Evolutionary conservation across 2,329 filamentous ascomycete species (phyloP).

Genomic region (Fusarium pininemorale): DNA sequence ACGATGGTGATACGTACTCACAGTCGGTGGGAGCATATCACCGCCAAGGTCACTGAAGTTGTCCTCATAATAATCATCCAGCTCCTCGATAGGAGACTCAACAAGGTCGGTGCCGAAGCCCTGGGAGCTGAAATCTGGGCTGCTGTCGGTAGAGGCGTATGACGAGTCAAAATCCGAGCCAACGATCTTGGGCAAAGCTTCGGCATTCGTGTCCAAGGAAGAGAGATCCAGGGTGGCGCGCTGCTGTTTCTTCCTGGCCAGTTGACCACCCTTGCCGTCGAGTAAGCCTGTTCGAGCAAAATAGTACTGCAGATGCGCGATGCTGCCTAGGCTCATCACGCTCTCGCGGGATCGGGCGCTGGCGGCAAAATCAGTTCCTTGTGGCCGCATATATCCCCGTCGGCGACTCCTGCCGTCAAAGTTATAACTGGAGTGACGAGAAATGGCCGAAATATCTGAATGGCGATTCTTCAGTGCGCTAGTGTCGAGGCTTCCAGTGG

Average conservation of each 20-base stretch:
- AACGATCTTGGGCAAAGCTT: constrained; percentile 49
- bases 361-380: constrained; percentile 87
- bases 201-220: constrained; percentile 52
- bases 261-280: constrained; percentile 89
- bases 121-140: constrained; percentile 61
- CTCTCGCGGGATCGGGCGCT: constrained; percentile 92
- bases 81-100: constrained; percentile 60
- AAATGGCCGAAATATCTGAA: constrained; percentile 53
- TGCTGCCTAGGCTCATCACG: constrained; percentile 95
- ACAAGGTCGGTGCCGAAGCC: constrained; percentile 52
- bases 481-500: constrained; percentile 68
- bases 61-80: constrained; percentile 63
- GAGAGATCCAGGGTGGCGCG: constrained; percentile 67
- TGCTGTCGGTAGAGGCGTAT: constrained; percentile 68
- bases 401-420: constrained; percentile 59
- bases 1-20: constrained; percentile 92
- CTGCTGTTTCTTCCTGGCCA: constrained; percentile 76
- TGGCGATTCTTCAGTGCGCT: constrained; percentile 60
- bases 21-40: constrained; percentile 92
- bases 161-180: constrained; percentile 66
- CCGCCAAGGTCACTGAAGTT: constrained; percentile 72
- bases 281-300: constrained; percentile 93
- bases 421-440: constrained; percentile 57
- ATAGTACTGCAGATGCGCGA: constrained; percentile 97
- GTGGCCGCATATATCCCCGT: constrained; percentile 87